These are phyloP conservation scores for Aspergillus sp. DNA, from an alignment of 2,329 filamentous ascomycete genomes.

Conservation along the genomic window DNA sequence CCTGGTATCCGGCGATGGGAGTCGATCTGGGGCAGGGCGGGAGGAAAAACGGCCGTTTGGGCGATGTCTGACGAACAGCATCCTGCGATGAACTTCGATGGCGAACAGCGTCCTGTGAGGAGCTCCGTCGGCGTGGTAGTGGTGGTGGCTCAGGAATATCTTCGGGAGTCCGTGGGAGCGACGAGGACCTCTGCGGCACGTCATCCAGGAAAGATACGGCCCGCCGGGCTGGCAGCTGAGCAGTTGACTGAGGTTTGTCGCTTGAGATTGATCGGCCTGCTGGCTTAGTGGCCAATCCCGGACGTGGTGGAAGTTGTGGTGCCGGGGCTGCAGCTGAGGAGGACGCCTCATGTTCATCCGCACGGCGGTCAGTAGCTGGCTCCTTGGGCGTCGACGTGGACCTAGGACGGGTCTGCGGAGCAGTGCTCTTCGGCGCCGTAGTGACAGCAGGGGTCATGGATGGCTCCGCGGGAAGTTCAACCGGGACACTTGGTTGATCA, in stretches of 20 bases:
- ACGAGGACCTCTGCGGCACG: constrained; percentile 12
- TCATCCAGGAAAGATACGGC: constrained; percentile 23
- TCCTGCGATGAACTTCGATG: constrained; percentile 18
- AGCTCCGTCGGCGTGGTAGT: constrained; percentile 13
- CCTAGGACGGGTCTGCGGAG: background rate
- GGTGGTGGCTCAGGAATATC: constrained; percentile 10
- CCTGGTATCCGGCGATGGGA: constrained; percentile 64
- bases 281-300: background rate
- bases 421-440: background rate
- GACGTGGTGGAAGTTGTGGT: constrained; percentile 2
- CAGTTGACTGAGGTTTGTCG: constrained; percentile 11
- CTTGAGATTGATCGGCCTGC: constrained; percentile 13
- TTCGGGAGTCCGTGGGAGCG: constrained; percentile 7
- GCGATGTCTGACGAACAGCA: constrained; percentile 17
- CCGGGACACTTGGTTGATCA: background rate
- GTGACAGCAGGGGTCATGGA: background rate
- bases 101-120: constrained; percentile 16
- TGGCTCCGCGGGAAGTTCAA: background rate
- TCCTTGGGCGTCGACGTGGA: background rate
- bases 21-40: constrained; percentile 69
- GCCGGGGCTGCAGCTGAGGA: background rate
- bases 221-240: constrained; percentile 14
- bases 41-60: constrained; percentile 42
- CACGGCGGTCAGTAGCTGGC: background rate
- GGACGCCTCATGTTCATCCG: background rate